A percentile compares a stretch with the other conserved stretches of the same genome.
Conservation (phyloP, 768 basidiomycete species). For the Russula dissimulans region DNA sequence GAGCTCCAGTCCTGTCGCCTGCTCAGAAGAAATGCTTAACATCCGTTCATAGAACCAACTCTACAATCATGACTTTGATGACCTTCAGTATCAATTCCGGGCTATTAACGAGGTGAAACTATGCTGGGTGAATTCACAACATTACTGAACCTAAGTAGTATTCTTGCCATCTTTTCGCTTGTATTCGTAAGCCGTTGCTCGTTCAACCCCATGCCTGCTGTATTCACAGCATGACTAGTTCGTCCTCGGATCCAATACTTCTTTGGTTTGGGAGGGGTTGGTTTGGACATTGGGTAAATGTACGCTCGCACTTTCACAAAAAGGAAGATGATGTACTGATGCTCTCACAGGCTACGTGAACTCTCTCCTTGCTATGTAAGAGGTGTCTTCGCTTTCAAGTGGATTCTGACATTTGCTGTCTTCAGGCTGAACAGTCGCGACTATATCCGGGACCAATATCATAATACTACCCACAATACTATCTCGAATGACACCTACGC, state of each 20-base stretch:
- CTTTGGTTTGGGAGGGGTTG: constrained; percentile 39
- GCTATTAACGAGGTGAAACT: constrained; percentile 20
- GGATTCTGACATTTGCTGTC: too few relatives aligned
- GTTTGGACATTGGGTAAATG: constrained; percentile 47
- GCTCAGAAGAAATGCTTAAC: background rate
- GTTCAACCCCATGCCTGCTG: background rate
- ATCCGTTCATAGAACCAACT: constrained; percentile 22
- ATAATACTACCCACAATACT: too few relatives aligned
- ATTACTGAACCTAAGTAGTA: constrained; percentile 1
- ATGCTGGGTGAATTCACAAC: background rate
- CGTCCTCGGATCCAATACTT: constrained; percentile 29
- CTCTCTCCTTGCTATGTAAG: too few relatives aligned
- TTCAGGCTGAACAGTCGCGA: too few relatives aligned
- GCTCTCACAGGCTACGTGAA: constrained; percentile 40
- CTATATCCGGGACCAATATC: constrained; percentile 25
- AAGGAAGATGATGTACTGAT: background rate
- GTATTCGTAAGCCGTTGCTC: constrained; percentile 9
- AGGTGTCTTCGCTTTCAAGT: too few relatives aligned
- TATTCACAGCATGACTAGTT: background rate
- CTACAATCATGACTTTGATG: constrained; percentile 22
- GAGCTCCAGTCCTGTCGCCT: constrained; percentile 9
- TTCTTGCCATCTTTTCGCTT: constrained; percentile 17
- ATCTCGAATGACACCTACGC: too few relatives aligned
- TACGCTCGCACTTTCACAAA: constrained; percentile 20
- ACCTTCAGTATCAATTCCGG: constrained; percentile 24